A percentile compares a stretch with the other conserved stretches of the same genome.
Conservation (phyloP, 2,329 filamentous ascomycete species). For the Pseudogymnoascus sp. region DNA sequence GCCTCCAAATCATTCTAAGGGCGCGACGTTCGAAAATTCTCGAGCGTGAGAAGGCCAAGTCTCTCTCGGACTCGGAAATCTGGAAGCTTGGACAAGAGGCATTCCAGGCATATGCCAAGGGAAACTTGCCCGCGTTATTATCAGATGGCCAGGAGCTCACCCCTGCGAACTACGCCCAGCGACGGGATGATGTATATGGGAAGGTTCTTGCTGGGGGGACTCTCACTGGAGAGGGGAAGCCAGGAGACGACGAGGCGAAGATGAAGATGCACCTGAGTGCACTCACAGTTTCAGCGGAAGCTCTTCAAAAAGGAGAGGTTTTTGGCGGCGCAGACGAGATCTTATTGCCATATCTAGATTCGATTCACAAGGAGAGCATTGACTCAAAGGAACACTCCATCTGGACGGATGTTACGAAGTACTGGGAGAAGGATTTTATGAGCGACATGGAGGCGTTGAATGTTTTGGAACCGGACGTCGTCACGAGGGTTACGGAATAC, state of each 20-base stretch:
- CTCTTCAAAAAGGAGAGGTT: constrained; percentile 41
- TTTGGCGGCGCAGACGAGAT: constrained; percentile 57
- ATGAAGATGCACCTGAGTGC: constrained; percentile 63
- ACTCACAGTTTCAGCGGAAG: constrained; percentile 35
- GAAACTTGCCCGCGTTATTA: constrained; percentile 46
- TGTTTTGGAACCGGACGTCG: constrained; percentile 69
- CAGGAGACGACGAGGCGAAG: constrained; percentile 57
- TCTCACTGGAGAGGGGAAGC: constrained; percentile 47
- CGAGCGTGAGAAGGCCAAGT: constrained; percentile 68
- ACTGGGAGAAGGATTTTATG: constrained; percentile 81
- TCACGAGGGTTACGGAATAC: constrained; percentile 90
- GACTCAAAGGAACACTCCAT: constrained; percentile 60
- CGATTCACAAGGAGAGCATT: constrained; percentile 53
- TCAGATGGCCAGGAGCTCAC: constrained; percentile 38
- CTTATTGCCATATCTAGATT: constrained; percentile 76
- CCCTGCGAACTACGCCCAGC: constrained; percentile 42
- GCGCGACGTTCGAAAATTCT: constrained; percentile 75
- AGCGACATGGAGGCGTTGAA: constrained; percentile 84
- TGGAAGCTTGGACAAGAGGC: constrained; percentile 43
- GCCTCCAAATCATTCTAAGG: constrained; percentile 54
- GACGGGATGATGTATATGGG: constrained; percentile 47
- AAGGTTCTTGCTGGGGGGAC: constrained; percentile 48
- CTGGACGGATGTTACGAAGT: constrained; percentile 77
- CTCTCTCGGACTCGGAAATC: constrained; percentile 40
- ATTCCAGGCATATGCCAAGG: constrained; percentile 49